Evolutionary conservation across 2,329 filamentous ascomycete genomes (phyloP).

Genomic region (Trichoderma sp.): DNA sequence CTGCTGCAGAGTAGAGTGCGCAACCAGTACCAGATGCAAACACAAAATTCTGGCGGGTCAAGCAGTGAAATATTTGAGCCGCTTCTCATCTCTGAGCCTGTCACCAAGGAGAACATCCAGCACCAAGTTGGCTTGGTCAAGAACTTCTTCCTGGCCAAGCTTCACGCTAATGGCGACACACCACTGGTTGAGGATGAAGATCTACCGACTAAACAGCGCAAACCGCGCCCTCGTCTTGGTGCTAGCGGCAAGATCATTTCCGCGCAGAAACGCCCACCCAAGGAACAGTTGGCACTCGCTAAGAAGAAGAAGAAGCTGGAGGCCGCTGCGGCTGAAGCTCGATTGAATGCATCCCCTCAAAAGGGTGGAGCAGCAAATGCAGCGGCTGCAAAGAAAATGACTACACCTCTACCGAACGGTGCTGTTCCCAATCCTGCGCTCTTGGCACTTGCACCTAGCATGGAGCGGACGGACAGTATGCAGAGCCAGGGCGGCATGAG

Average conservation of each 20-base stretch:
- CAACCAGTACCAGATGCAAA: slow-evolving; percentile 79
- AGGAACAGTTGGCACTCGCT: slow-evolving; percentile 78
- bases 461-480: slow-evolving; percentile 61
- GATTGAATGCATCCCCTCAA: slow-evolving; percentile 40
- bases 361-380: slow-evolving; percentile 40
- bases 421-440: slow-evolving; percentile 42
- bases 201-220: slow-evolving; percentile 87
- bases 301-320: slow-evolving; percentile 86
- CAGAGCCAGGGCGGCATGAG: slow-evolving; percentile 60
- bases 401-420: slow-evolving; percentile 40
- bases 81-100: slow-evolving; percentile 69
- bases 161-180: slow-evolving; percentile 78
- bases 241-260: slow-evolving; percentile 83
- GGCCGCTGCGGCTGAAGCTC: slow-evolving; percentile 56
- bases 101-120: slow-evolving; percentile 76
- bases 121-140: slow-evolving; percentile 84
- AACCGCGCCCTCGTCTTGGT: slow-evolving; percentile 63
- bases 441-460: slow-evolving; percentile 47
- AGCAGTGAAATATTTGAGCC: slow-evolving; percentile 65
- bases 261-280: slow-evolving; percentile 78
- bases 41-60: slow-evolving; percentile 59
- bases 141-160: slow-evolving; percentile 87
- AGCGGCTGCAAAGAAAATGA: slow-evolving; percentile 57
- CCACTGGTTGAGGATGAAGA: slow-evolving; percentile 93
- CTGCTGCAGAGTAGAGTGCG: slow-evolving; percentile 89